Conservation (phyloP, 176 grass and related monocot species). For the Luzula sylvatica region DNA sequence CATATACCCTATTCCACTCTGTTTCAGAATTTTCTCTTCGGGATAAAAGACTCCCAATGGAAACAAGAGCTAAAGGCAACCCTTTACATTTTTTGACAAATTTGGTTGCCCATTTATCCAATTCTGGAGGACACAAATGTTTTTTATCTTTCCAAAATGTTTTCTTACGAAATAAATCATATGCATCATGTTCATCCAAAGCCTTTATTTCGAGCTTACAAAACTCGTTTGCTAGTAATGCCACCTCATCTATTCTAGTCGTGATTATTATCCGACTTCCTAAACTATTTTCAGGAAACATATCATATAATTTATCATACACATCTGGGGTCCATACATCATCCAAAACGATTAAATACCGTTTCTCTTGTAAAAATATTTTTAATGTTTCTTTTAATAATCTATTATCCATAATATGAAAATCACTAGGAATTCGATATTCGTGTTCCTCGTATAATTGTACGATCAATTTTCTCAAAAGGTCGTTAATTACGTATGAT, state of each 20-base stretch:
- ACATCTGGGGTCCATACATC: constrained; percentile 19
- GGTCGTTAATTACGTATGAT: not conserved
- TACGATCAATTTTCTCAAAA: constrained; percentile 7
- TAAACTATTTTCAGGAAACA: not conserved
- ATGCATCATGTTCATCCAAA: constrained; percentile 7
- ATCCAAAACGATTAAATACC: constrained; percentile 18
- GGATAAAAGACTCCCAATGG: not conserved
- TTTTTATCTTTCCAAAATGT: constrained; percentile 10
- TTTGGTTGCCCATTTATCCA: not conserved
- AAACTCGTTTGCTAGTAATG: not conserved
- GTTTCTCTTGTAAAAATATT: not conserved
- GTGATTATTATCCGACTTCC: constrained; percentile 14
- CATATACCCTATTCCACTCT: not conserved
- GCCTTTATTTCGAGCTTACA: constrained; percentile 16
- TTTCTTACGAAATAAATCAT: not conserved
- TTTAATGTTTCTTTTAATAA: constrained; percentile 3
- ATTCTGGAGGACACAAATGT: not conserved
- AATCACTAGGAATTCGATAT: not conserved
- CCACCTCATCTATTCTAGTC: constrained; percentile 18
- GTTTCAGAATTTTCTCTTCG: not conserved
- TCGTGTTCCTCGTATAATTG: not conserved
- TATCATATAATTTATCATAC: not conserved
- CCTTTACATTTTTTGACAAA: not conserved
- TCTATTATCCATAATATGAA: not conserved
- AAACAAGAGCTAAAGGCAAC: not conserved